Evolutionary conservation across 1,139 yeast species (phyloP).

Genomic region (Lodderomyces oxycetoniae): DNA sequence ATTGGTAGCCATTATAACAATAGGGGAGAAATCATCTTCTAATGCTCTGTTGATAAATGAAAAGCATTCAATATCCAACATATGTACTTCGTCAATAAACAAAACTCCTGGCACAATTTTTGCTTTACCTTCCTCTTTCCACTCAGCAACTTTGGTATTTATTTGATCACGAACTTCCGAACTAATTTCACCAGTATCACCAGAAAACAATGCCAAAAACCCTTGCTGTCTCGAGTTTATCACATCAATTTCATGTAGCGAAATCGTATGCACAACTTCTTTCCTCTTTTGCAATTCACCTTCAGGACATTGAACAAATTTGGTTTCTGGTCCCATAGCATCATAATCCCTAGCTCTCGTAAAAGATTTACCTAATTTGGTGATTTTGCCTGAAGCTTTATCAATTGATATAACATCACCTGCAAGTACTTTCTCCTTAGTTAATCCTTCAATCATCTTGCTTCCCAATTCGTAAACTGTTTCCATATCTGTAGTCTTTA

Average conservation of each 20-base stretch:
- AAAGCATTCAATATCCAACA: constrained; percentile 97
- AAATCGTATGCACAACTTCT: constrained; percentile 93
- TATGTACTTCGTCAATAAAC: constrained; percentile 97
- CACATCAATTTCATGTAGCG: constrained; percentile 96
- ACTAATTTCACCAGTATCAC: constrained; percentile 96
- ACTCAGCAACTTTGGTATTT: constrained; percentile 93
- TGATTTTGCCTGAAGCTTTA: constrained; percentile 90
- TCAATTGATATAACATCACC: constrained; percentile 97
- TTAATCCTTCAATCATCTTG: constrained; percentile 94
- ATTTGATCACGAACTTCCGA: constrained; percentile 96
- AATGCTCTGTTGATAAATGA: constrained; percentile 93
- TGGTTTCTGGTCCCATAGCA: constrained; percentile 98
- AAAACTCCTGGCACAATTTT: constrained; percentile 98
- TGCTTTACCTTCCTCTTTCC: constrained; percentile 99
- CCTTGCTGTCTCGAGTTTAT: constrained; percentile 98
- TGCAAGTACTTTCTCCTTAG: constrained; percentile 93
- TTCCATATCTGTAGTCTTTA: constrained; percentile 98
- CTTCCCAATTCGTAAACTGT: constrained; percentile 95
- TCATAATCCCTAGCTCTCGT: constrained; percentile 97
- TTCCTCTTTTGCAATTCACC: constrained; percentile 96
- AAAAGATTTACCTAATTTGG: constrained; percentile 91
- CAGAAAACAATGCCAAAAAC: constrained; percentile 89
- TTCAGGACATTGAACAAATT: constrained; percentile 97
- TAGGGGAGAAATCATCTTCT: constrained; percentile 95
- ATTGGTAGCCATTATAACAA: constrained; percentile 97